Base-by-base conservation (phyloP, 352 stramenopile genomes). In the Globisporangium heterothallicum region DNA sequence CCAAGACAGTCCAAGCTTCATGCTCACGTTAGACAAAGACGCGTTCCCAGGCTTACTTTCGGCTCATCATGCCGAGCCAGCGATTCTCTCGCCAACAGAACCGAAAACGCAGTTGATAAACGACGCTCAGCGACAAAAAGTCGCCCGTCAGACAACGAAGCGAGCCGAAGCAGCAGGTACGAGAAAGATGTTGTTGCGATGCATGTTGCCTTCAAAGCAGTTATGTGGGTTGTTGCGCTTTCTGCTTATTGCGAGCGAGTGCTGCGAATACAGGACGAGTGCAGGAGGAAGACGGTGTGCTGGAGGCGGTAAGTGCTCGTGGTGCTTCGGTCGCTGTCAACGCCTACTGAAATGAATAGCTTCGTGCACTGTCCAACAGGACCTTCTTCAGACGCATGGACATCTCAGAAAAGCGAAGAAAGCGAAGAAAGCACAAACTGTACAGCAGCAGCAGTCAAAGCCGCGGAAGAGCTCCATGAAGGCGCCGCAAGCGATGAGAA, bases 81-180 rank as follows among this genome's bases (percentile, higher is more conserved):
- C 27, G 4, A n/a, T 59, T 14, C 35, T 59, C 14, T 53, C 53
- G 10, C 53, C 53, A 5, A 53, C 53, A 3, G 43, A 59, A 26
- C 43, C 53, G 9, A 59, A 59, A 27, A 44, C 26, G n/a, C 53
- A 59, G 16, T 12, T 53, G 18, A 53, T 59, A 14, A 51, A 35
- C 21, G 26, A 59, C 29, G 19, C 24, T 18, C 53, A 59, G 36
- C n/a, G 53, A 13, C 53, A 53, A 19, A 36, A 59, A n/a, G 36
- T 59, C 8, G 42, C 42, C 8, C 42, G 42, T 2, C 42, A 52
- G 32, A 13, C 30, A 36, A 46, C n/a, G 24, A 27, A 46, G 24
- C 24, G 46, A n/a, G 2, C 46, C 12, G 14, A 25, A 27, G 32
- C 32, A 44, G 46, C 32, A 16, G 3, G 6, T 8, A 18, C 32